These are phyloP conservation scores for Xylariales sp. DNA, from an alignment of 2,329 filamentous ascomycete species.

Conservation along the genomic window DNA sequence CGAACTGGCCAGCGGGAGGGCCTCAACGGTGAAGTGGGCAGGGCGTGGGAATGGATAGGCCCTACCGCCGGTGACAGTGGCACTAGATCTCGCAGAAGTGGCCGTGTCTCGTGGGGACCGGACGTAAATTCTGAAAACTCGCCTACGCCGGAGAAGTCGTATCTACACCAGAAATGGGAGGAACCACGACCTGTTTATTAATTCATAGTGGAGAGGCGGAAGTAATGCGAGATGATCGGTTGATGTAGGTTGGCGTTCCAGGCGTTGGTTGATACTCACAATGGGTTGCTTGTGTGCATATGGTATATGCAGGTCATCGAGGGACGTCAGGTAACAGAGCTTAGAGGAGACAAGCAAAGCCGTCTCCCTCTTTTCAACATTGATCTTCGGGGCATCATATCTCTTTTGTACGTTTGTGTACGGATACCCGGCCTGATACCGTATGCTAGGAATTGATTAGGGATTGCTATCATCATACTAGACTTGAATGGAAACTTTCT, in stretches of 20 bases:
- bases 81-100: slow-evolving; percentile 62
- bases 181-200: slow-evolving; percentile 53
- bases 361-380: slow-evolving; percentile 9
- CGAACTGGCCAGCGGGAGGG: slow-evolving; percentile 78
- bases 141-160: slow-evolving; percentile 41
- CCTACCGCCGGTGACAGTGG: slow-evolving; percentile 59
- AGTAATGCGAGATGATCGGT: background rate
- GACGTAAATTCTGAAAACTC: slow-evolving; percentile 54
- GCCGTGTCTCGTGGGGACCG: slow-evolving; percentile 60
- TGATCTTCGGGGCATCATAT: slow-evolving; percentile 1
- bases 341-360: background rate
- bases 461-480: slow-evolving; percentile 7
- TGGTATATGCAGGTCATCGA: slow-evolving; percentile 1
- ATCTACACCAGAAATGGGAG: slow-evolving; percentile 54
- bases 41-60: slow-evolving; percentile 78
- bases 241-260: slow-evolving; percentile 26
- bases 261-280: slow-evolving; percentile 24
- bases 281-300: slow-evolving; percentile 4
- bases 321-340: background rate
- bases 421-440: slow-evolving; percentile 7
- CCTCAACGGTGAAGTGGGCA: slow-evolving; percentile 71
- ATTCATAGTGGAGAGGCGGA: slow-evolving; percentile 3
- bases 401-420: slow-evolving; percentile 31
- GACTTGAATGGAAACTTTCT: slow-evolving; percentile 19
- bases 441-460: background rate